phyloP scores from a whole-genome alignment of 2,329 filamentous ascomycete genomes.

The Verticillium nubilum region DNA sequence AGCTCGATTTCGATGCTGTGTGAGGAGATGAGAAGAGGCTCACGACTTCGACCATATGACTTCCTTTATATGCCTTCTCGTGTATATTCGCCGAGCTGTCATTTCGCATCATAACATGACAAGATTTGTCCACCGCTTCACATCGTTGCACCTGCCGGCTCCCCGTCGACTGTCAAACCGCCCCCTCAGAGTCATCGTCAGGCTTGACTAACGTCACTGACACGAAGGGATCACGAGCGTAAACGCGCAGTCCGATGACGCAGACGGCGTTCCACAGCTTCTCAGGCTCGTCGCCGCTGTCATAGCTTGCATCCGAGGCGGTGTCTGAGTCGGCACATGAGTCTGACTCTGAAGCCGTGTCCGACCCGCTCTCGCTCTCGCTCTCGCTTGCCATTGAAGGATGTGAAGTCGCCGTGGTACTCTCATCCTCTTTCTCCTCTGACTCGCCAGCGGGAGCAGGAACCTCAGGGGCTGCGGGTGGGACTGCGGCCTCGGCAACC shows the following conservation, averaged over 20 bases:
- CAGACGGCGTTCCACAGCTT: conserved; percentile 33
- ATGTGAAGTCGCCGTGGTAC: background rate
- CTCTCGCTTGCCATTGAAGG: background rate
- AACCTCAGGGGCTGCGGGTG: background rate
- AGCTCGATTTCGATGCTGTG: background rate
- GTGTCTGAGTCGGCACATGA: conserved; percentile 1
- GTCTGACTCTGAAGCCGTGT: conserved; percentile 2
- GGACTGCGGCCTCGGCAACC: background rate
- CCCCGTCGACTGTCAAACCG: conserved; percentile 19
- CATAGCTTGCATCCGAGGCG: conserved; percentile 1
- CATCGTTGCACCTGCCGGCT: conserved; percentile 23
- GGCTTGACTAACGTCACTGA: conserved; percentile 27
- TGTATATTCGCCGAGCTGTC: background rate
- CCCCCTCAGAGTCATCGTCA: conserved; percentile 21
- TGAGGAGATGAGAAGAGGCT: background rate
- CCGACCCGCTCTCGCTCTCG: background rate
- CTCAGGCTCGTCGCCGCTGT: conserved; percentile 10
- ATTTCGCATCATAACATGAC: background rate
- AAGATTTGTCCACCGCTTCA: conserved; percentile 7
- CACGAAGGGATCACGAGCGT: conserved; percentile 27
- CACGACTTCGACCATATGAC: background rate
- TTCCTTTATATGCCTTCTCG: background rate
- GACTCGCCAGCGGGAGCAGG: background rate
- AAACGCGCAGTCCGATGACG: conserved; percentile 32
- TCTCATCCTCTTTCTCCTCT: background rate